Evolutionary conservation across 208 protist species (phyloP).

Genomic region (Wallacemonas sp.): DNA sequence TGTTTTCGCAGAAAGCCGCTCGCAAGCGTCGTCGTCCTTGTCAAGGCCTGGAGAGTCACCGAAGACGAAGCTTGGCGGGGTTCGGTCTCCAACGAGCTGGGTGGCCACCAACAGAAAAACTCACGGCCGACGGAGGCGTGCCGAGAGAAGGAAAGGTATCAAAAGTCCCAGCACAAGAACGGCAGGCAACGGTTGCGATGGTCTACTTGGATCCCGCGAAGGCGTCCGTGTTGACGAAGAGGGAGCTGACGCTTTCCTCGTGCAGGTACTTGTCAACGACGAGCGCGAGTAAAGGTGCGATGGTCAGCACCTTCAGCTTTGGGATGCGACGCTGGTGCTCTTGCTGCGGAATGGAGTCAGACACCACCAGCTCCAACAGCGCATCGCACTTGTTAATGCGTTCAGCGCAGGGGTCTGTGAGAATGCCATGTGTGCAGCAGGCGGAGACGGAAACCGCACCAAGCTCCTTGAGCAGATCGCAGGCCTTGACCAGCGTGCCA

Average conservation of each 20-base stretch:
- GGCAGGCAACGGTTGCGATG: no score
- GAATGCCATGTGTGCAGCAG: constrained; percentile 94
- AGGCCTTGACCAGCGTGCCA: constrained; percentile 91
- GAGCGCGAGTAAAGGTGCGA: constrained; percentile 86
- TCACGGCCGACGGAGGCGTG: no score
- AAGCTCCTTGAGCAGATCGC: constrained; percentile 87
- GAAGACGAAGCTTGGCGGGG: no score
- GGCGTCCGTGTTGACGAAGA: constrained; percentile 36
- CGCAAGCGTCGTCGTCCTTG: no score
- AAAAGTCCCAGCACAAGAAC: no score
- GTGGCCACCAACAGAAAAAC: no score
- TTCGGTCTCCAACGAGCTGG: no score
- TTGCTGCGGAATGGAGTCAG: constrained; percentile 93
- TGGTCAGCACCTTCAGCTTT: constrained; percentile 88
- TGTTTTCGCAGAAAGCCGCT: no score
- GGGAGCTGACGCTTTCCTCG: constrained; percentile 64
- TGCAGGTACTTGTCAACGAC: constrained; percentile 71
- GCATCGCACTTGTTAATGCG: constrained; percentile 81
- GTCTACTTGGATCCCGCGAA: background rate
- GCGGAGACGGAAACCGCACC: constrained; percentile 92
- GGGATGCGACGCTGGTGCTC: constrained; percentile 60
- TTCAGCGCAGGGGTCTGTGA: constrained; percentile 85
- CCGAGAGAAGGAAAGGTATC: background rate
- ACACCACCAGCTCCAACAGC: constrained; percentile 91
- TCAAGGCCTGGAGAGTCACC: no score